These are phyloP conservation scores for Aspergillus sp. DNA, from an alignment of 2,329 filamentous ascomycete species.

Conservation along the genomic window DNA sequence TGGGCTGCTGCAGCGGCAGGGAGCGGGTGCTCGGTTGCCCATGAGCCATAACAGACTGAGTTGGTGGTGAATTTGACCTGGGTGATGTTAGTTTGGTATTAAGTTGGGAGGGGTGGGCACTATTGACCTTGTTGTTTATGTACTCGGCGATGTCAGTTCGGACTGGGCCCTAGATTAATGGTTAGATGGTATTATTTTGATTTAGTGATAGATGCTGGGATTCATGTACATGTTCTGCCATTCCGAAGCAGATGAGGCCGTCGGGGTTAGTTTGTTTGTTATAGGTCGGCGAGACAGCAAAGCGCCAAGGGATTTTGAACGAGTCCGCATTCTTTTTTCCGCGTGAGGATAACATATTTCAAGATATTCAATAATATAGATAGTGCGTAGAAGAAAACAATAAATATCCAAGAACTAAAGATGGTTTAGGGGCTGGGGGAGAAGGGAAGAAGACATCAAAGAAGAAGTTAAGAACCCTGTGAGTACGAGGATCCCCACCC, in stretches of 20 bases:
- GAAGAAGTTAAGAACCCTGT: not conserved
- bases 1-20: slow-evolving; percentile 41
- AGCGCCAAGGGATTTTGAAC: slow-evolving; percentile 28
- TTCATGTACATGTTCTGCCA: slow-evolving; percentile 35
- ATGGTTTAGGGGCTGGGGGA: not conserved
- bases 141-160: slow-evolving; percentile 39
- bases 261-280: slow-evolving; percentile 29
- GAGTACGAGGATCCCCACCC: not conserved
- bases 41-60: slow-evolving; percentile 43
- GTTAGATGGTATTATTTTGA: not conserved
- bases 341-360: slow-evolving; percentile 29
- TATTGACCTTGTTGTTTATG: slow-evolving; percentile 35
- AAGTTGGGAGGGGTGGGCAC: too few species aligned
- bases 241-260: slow-evolving; percentile 37
- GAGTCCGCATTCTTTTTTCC: slow-evolving; percentile 23
- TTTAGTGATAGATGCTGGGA: not conserved
- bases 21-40: slow-evolving; percentile 37
- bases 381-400: not conserved
- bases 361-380: not conserved
- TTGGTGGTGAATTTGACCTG: slow-evolving; percentile 32
- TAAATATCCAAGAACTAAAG: not conserved
- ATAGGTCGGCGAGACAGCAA: slow-evolving; percentile 25
- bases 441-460: not conserved
- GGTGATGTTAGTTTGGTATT: not conserved
- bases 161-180: slow-evolving; percentile 32